These are phyloP conservation scores for Fusarium annulatum DNA, from an alignment of 2,329 filamentous ascomycete genomes.

Conservation along the genomic window DNA sequence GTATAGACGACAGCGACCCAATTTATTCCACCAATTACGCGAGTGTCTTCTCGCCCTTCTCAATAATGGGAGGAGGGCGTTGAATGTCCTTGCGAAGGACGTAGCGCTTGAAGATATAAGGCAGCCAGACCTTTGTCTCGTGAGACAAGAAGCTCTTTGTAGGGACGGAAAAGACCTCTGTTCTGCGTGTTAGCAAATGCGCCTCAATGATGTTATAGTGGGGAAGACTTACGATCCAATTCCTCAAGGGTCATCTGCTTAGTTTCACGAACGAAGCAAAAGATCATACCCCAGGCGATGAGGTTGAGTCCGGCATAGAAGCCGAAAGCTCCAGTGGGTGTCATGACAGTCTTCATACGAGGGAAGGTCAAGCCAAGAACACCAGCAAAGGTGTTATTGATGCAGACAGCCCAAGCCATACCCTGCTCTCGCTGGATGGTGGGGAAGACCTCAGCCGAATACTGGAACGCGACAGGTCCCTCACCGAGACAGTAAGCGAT, in stretches of 20 bases:
- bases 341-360: conserved; percentile 53
- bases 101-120: conserved; percentile 40
- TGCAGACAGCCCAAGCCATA: conserved; percentile 72
- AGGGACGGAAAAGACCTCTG: conserved; percentile 59
- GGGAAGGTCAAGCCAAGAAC: conserved; percentile 65
- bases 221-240: conserved; percentile 53
- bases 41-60: conserved; percentile 17
- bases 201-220: rapidly evolving
- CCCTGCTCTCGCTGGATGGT: conserved; percentile 72
- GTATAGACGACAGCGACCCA: background rate
- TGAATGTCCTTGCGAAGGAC: conserved; percentile 4
- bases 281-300: conserved; percentile 65
- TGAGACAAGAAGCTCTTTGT: conserved; percentile 55
- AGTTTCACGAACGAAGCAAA: conserved; percentile 61
- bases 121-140: conserved; percentile 31
- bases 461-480: conserved; percentile 71
- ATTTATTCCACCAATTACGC: background rate
- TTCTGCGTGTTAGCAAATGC: background rate
- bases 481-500: conserved; percentile 74
- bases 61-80: conserved; percentile 10
- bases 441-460: conserved; percentile 72
- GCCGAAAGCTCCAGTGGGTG: conserved; percentile 54
- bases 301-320: conserved; percentile 68
- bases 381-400: conserved; percentile 65
- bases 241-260: conserved; percentile 65